Percentiles rank a stretch among this genome's conserved stretches.
These are phyloP conservation scores for Hypomontagnella monticulosa DNA, from an alignment of 495 filamentous ascomycete species.

Conservation along the genomic window DNA sequence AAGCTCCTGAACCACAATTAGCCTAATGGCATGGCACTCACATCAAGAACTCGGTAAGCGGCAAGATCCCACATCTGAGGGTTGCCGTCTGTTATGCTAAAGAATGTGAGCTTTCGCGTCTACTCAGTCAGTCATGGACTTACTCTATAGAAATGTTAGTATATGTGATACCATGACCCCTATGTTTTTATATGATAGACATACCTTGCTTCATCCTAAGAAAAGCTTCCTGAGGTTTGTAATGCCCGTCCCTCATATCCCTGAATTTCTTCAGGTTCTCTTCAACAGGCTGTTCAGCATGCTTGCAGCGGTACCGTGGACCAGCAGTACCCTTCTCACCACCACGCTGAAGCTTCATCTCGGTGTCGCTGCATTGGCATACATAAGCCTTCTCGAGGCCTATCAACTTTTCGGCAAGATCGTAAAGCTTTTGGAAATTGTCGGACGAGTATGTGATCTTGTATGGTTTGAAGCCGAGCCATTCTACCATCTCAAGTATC, in stretches of 20 bases:
- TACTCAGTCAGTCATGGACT: slow-evolving; percentile 70
- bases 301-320: slow-evolving; percentile 77
- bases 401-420: slow-evolving; percentile 87
- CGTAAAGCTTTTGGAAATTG: slow-evolving; percentile 87
- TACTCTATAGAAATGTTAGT: slow-evolving; percentile 71
- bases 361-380: slow-evolving; percentile 63
- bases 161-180: slow-evolving; percentile 48
- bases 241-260: slow-evolving; percentile 90
- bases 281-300: slow-evolving; percentile 77
- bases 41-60: slow-evolving; percentile 78
- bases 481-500: slow-evolving; percentile 80
- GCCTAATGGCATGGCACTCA: slow-evolving; percentile 5
- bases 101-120: slow-evolving; percentile 60
- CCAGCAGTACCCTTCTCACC: slow-evolving; percentile 70
- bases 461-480: slow-evolving; percentile 83
- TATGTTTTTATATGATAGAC: slow-evolving; percentile 38
- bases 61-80: slow-evolving; percentile 75
- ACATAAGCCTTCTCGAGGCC: slow-evolving; percentile 59
- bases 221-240: slow-evolving; percentile 85
- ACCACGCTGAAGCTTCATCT: slow-evolving; percentile 87
- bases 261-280: slow-evolving; percentile 85
- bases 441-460: slow-evolving; percentile 82
- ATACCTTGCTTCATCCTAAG: slow-evolving; percentile 90
- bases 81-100: slow-evolving; percentile 57
- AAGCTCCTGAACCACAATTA: background rate